Conservation (phyloP, 768 basidiomycete species). For the Panellus pusillus region DNA sequence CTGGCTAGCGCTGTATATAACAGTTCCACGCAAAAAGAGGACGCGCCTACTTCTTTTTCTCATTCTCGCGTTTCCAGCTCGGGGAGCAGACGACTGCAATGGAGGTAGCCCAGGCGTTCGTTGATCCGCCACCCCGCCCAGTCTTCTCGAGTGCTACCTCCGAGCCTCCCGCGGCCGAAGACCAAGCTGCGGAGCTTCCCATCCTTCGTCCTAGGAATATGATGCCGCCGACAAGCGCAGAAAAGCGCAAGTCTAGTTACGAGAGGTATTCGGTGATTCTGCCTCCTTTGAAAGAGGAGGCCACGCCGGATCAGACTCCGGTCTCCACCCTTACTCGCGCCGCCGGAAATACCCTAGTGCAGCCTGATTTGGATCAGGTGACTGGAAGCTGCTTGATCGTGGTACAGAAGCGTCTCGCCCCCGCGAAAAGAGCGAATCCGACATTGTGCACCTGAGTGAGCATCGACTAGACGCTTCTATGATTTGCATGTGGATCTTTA, state of each 20-base stretch:
- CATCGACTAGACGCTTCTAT: neutral
- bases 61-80: constrained; percentile 65
- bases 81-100: constrained; percentile 70
- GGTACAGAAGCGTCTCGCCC: neutral
- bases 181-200: constrained; percentile 13
- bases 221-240: constrained; percentile 31
- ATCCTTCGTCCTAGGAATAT: constrained; percentile 21
- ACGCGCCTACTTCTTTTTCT: constrained; percentile 26
- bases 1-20: constrained; percentile 24
- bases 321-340: constrained; percentile 49
- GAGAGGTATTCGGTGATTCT: constrained; percentile 66
- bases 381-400: neutral
- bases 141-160: neutral
- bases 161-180: constrained; percentile 7
- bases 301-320: constrained; percentile 57
- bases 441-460: constrained; percentile 34
- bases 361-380: constrained; percentile 11
- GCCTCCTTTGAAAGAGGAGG: constrained; percentile 69
- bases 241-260: constrained; percentile 66
- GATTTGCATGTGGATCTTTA: too few relatives aligned
- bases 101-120: constrained; percentile 72
- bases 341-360: constrained; percentile 14
- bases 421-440: neutral
- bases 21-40: constrained; percentile 23
- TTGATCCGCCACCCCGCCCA: constrained; percentile 30